phyloP scores from a whole-genome alignment of 495 filamentous ascomycete species.

The Geopyxis carbonaria region DNA sequence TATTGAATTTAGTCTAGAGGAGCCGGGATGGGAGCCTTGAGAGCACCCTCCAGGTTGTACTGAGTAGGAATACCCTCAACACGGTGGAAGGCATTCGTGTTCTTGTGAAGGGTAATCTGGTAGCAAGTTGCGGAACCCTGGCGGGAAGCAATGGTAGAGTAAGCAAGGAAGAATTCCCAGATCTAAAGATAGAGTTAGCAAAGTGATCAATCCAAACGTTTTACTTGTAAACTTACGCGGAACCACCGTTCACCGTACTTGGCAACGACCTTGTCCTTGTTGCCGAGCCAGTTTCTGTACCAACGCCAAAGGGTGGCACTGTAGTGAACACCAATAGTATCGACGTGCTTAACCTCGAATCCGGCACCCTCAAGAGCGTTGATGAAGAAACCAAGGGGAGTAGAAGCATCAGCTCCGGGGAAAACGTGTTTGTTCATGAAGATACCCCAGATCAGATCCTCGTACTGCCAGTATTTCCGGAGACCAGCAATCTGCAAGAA shows the following conservation, averaged over 20 bases:
- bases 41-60: slow-evolving; percentile 57
- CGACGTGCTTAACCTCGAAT: slow-evolving; percentile 49
- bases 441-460: slow-evolving; percentile 39
- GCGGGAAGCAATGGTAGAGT: slow-evolving; percentile 79
- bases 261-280: slow-evolving; percentile 80
- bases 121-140: slow-evolving; percentile 90
- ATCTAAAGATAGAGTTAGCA: slow-evolving; percentile 41
- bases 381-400: slow-evolving; percentile 57
- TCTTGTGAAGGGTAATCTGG: slow-evolving; percentile 92
- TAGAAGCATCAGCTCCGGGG: slow-evolving; percentile 72
- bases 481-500: slow-evolving; percentile 74
- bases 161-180: slow-evolving; percentile 97
- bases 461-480: slow-evolving; percentile 71
- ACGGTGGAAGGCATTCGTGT: slow-evolving; percentile 90
- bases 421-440: slow-evolving; percentile 93
- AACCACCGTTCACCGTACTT: slow-evolving; percentile 97
- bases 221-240: slow-evolving; percentile 52
- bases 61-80: slow-evolving; percentile 69
- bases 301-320: slow-evolving; percentile 93
- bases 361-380: slow-evolving; percentile 55
- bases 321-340: slow-evolving; percentile 55
- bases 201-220: too few species aligned
- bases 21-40: slow-evolving; percentile 25
- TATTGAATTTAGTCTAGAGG: slow-evolving; percentile 1
- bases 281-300: slow-evolving; percentile 98